A percentile compares a stretch with the other conserved stretches of the same genome.
Conservation (phyloP, 352 stramenopile genomes). For the Pythium aristosporum region DNA sequence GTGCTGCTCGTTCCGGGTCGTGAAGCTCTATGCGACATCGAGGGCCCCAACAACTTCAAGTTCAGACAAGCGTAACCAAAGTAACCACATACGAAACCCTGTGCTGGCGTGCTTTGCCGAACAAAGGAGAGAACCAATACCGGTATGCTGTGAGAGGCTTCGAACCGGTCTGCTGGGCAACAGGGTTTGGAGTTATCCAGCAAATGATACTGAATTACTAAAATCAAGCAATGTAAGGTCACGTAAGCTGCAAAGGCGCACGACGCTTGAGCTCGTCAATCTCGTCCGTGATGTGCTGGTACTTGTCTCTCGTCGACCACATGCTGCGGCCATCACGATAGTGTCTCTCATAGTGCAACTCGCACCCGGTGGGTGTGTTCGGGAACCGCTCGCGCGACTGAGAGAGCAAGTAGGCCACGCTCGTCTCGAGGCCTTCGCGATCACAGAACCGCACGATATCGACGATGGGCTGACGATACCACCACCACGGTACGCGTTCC, state of each 20-base stretch:
- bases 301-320: neutral
- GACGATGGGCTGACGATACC: conserved; percentile 12
- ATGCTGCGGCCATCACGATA: conserved; percentile 2
- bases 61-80: too few species aligned
- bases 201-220: too few species aligned
- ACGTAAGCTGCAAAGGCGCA: neutral
- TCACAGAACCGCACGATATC: conserved; percentile 6
- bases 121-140: too few species aligned
- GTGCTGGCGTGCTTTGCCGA: too few species aligned
- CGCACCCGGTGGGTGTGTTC: neutral
- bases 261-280: neutral
- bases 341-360: neutral
- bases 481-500: conserved; percentile 11
- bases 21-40: too few species aligned
- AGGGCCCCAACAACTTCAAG: too few species aligned
- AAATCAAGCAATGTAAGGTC: too few species aligned
- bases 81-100: too few species aligned
- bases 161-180: too few species aligned
- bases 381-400: conserved; percentile 7
- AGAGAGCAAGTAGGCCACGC: neutral
- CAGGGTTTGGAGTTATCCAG: too few species aligned
- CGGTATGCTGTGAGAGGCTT: too few species aligned
- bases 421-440: neutral
- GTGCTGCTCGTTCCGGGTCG: too few species aligned
- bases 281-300: neutral